phyloP scores from a whole-genome alignment of 2,329 filamentous ascomycete species.

The Dothistroma pini region DNA sequence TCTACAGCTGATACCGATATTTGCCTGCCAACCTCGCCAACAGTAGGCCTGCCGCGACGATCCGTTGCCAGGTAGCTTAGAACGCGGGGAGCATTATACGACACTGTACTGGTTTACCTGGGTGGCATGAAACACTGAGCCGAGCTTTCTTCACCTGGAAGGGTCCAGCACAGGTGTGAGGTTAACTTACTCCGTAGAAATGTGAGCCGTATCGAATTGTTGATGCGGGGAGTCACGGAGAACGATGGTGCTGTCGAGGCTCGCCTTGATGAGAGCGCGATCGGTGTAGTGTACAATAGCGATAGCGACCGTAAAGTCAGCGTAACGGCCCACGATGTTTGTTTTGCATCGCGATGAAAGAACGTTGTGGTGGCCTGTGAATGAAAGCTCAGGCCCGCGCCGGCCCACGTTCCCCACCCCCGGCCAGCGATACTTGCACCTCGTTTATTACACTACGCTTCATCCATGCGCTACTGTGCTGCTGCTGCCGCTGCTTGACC shows the following conservation, averaged over 20 bases:
- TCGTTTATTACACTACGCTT: no score
- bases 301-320: neutral
- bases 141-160: neutral
- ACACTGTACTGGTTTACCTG: neutral
- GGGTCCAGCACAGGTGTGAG: neutral
- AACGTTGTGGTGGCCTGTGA: neutral
- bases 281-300: neutral
- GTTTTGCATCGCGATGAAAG: neutral
- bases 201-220: neutral
- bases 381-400: neutral
- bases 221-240: neutral
- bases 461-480: neutral
- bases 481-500: neutral
- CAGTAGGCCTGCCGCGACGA: neutral
- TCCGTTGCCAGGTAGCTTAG: neutral
- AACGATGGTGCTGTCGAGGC: neutral
- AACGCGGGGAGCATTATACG: neutral
- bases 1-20: neutral
- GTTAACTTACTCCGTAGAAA: no score
- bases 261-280: neutral
- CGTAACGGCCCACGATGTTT: neutral
- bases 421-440: no score
- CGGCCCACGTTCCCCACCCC: neutral
- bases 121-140: neutral
- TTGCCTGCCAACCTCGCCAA: neutral